Evolutionary conservation across 129 eudicot species (phyloP).

Genomic region (Escallonia rubra): DNA sequence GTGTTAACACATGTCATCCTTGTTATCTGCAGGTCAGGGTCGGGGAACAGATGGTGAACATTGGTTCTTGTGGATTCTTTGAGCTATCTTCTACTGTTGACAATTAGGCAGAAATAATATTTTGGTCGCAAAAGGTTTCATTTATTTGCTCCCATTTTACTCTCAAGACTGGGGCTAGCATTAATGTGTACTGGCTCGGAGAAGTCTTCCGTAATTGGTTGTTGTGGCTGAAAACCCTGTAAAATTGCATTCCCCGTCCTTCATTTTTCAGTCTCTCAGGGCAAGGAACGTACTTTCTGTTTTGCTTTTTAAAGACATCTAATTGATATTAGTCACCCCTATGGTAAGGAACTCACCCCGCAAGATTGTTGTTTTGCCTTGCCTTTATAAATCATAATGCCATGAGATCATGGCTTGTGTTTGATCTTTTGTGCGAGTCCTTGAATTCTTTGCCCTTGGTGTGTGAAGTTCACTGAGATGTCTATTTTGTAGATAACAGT

Average conservation of each 20-base stretch:
- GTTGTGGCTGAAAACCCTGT: conserved; percentile 19
- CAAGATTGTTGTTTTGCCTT: too few relatives aligned
- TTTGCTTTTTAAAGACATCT: too few relatives aligned
- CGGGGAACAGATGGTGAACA: conserved; percentile 37
- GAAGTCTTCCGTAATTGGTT: conserved; percentile 7
- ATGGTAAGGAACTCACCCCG: too few relatives aligned
- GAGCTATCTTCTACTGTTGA: conserved; percentile 6
- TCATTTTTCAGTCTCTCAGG: background rate
- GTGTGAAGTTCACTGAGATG: too few relatives aligned
- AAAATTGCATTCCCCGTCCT: conserved; percentile 7
- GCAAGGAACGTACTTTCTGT: background rate
- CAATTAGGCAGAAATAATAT: conserved; percentile 18
- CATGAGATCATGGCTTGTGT: too few relatives aligned
- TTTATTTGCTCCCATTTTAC: conserved; percentile 19
- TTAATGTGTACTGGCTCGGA: conserved; percentile 4
- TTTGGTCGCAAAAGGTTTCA: background rate
- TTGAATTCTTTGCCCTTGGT: too few relatives aligned
- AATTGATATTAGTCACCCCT: too few relatives aligned
- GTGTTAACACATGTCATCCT: background rate
- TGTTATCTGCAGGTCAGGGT: conserved; percentile 29
- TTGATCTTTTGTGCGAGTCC: too few relatives aligned
- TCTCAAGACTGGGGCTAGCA: conserved; percentile 21
- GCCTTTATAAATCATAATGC: too few relatives aligned
- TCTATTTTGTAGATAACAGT: too few relatives aligned
- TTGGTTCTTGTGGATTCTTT: conserved; percentile 14